These are phyloP conservation scores for Blastobotrys parvus DNA, from an alignment of 805 yeast species.

Conservation along the genomic window DNA sequence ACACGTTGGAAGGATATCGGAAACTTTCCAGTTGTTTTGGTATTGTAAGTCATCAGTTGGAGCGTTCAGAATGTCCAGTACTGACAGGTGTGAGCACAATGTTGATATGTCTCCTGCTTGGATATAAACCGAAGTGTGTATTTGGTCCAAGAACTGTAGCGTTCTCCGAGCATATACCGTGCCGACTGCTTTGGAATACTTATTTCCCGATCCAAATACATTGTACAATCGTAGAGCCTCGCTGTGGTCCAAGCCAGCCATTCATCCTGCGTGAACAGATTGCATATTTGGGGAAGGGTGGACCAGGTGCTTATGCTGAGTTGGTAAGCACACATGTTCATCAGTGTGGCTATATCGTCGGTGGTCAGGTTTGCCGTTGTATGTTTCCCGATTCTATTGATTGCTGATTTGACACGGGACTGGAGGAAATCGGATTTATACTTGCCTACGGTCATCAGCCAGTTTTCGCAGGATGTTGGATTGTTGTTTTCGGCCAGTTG, in stretches of 20 bases:
- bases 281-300: not conserved
- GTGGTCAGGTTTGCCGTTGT: no score
- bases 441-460: no score
- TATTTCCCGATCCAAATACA: constrained; percentile 3
- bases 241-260: not conserved
- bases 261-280: not conserved
- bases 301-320: no score
- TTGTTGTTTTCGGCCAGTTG: no score
- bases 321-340: constrained; percentile 4
- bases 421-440: no score
- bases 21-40: not conserved
- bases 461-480: no score
- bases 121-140: not conserved
- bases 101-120: not conserved
- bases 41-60: not conserved
- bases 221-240: constrained; percentile 1
- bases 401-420: no score
- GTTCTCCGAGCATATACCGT: constrained; percentile 4
- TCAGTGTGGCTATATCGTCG: constrained; percentile 1
- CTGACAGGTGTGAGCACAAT: not conserved
- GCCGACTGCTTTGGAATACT: constrained; percentile 2
- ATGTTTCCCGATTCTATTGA: no score
- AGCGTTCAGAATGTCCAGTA: not conserved
- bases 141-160: not conserved
- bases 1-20: not conserved